Evolutionary conservation across 176 grass and related monocot genomes (phyloP).

Genomic region (Oryza longistaminata): DNA sequence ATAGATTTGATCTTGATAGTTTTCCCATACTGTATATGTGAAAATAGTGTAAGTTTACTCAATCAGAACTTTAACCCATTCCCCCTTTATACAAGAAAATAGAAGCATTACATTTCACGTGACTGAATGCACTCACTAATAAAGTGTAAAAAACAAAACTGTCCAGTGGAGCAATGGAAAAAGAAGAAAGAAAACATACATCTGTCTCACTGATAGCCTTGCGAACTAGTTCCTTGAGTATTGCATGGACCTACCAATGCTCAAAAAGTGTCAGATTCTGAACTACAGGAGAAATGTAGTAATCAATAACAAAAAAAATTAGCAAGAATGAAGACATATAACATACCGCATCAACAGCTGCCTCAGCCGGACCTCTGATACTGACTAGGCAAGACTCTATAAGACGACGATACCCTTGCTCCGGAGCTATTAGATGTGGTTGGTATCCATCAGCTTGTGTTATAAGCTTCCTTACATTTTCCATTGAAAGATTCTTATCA

Average conservation of each 20-base stretch:
- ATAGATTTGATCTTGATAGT: too few relatives aligned
- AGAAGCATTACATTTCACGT: neutral
- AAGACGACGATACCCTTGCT: slow-evolving; percentile 92
- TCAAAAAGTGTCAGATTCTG: slow-evolving; percentile 12
- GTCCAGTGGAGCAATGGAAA: neutral
- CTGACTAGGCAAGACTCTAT: slow-evolving; percentile 88
- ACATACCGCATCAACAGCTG: slow-evolving; percentile 85
- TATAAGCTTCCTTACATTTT: slow-evolving; percentile 93
- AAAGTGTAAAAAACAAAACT: neutral
- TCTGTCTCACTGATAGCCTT: slow-evolving; percentile 89
- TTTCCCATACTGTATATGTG: too few relatives aligned
- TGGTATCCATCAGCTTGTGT: slow-evolving; percentile 98
- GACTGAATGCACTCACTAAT: neutral
- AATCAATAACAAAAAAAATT: neutral
- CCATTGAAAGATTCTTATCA: slow-evolving; percentile 97
- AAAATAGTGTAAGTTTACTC: too few relatives aligned
- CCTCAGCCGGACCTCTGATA: slow-evolving; percentile 95
- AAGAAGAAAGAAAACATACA: slow-evolving; percentile 45
- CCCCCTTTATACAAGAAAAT: neutral
- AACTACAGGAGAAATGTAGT: neutral
- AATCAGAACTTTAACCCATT: neutral
- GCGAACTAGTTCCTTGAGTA: slow-evolving; percentile 91
- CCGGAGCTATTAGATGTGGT: slow-evolving; percentile 97
- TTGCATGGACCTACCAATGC: slow-evolving; percentile 77
- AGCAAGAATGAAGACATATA: neutral